These are phyloP conservation scores for Acanthamoeba castellanii DNA, from an alignment of 208 protist genomes.

Conservation along the genomic window DNA sequence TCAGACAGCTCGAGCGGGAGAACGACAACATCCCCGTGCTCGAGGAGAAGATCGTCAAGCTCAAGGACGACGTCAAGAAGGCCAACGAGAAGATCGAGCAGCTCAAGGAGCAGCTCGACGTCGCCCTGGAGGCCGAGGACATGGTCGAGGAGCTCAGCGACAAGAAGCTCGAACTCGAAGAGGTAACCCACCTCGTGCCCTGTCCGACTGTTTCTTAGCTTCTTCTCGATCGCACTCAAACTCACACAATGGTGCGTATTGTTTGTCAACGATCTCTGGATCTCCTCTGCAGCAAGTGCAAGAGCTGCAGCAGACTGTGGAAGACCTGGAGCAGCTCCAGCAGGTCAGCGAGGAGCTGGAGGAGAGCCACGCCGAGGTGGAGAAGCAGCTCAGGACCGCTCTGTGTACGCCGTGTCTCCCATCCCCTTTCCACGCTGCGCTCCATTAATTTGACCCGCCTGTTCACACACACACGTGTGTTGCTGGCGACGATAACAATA, in stretches of 20 bases:
- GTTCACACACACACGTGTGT: background rate
- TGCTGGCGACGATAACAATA: too few relatives aligned
- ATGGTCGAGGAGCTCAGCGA: slow-evolving; percentile 75
- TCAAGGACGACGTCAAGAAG: slow-evolving; percentile 75
- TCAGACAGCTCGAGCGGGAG: slow-evolving; percentile 64
- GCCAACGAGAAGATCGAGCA: slow-evolving; percentile 67
- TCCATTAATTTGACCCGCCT: background rate
- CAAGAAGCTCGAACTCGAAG: slow-evolving; percentile 72
- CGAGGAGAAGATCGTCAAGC: slow-evolving; percentile 71
- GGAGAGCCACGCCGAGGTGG: slow-evolving; percentile 72
- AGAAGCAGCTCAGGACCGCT: slow-evolving; percentile 65
- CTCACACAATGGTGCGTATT: slow-evolving; percentile 31
- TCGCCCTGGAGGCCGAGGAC: slow-evolving; percentile 70
- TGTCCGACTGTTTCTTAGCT: too few relatives aligned
- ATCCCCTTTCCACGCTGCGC: background rate
- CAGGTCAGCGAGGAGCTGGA: slow-evolving; percentile 74
- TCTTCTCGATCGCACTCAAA: too few relatives aligned
- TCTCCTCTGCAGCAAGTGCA: slow-evolving; percentile 51
- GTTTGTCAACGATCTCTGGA: background rate
- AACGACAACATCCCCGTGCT: slow-evolving; percentile 69
- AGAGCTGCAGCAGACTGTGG: slow-evolving; percentile 61
- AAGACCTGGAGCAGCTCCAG: slow-evolving; percentile 74
- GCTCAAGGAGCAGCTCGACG: slow-evolving; percentile 66
- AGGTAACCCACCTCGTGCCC: too few relatives aligned
- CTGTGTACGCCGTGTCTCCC: background rate